Conservation (phyloP, 2,329 filamentous ascomycete species). For the Botrytis tulipae region DNA sequence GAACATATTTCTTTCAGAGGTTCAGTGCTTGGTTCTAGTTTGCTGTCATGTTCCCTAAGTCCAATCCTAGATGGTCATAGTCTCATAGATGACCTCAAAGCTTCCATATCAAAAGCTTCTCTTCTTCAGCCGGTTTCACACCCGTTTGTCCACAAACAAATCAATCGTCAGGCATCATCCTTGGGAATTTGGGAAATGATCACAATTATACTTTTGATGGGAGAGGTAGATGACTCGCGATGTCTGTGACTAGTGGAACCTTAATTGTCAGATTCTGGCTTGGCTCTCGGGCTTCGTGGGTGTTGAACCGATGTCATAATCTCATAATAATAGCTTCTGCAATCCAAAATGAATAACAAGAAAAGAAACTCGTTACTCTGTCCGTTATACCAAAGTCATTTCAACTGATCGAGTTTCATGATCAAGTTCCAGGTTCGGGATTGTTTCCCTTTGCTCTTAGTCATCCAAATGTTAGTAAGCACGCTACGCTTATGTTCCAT, state of each 20-base stretch:
- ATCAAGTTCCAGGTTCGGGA: not conserved
- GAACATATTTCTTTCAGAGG: not conserved
- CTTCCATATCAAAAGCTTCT: not conserved
- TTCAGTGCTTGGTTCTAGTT: not conserved
- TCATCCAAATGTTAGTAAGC: not conserved
- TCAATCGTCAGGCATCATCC: not conserved
- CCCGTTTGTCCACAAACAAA: not conserved
- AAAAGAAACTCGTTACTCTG: not conserved
- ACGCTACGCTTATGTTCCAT: not conserved
- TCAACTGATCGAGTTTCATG: not conserved
- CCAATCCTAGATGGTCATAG: not conserved
- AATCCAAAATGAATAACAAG: constrained; percentile 22
- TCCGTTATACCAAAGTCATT: not conserved
- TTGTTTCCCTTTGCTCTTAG: not conserved
- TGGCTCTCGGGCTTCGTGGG: constrained; percentile 21
- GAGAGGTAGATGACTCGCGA: not conserved
- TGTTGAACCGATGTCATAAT: constrained; percentile 25
- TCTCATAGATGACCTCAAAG: not conserved
- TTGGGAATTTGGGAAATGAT: not conserved
- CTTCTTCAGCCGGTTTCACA: not conserved
- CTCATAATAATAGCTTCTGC: constrained; percentile 22
- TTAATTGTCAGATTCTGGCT: not conserved
- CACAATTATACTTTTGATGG: not conserved
- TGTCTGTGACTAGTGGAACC: not conserved
- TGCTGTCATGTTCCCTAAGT: not conserved